Evolutionary conservation across 192 early-diverging fungal species (phyloP), one percentile per base, ranked within the genome.

Genomic region (Backusella parvicylindrica): DNA sequence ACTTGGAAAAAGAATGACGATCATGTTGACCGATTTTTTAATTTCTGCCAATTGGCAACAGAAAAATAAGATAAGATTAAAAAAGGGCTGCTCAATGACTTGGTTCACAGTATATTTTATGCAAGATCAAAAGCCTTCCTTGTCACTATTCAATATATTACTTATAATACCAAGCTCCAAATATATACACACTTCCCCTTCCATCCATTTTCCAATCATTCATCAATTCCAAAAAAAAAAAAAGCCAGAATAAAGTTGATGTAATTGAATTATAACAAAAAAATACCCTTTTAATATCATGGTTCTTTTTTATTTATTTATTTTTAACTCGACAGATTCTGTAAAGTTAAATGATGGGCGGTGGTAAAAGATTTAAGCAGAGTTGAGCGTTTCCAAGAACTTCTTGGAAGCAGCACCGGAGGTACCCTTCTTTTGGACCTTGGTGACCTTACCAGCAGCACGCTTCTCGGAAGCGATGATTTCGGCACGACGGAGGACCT

Each of bases 401-500:
- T 33, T 21, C 79, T 81, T 81, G 16, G 68, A 64, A 60, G 78
- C 78, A 79, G 49, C 40, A 43, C 68, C 70, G 68, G 47, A 70
- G 41, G 68, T 32, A 53, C 78, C 64, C 74, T 75, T 68, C 47
- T 79, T 79, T 21, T 76, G 67, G 47, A 68, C 49, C 89, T 93
- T 89, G 78, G 70, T 49, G 75, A 81, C 79, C 86, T 92, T 91
- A 67, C 82, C 79, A 69, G 89, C 79, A 70, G 83, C 83, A 68
- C 74, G 79, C 73, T 80, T 79, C 84, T 90, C 88, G 78, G 83
- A 82, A 77, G 83, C 83, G 56, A 91, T 72, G 69, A 91, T 83
- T 86, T 92, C 94, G 72, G 90, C 89, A 80, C 93, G 91, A 60
- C 95, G 92, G 71, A 96, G 84, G 69, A 93, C 93, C 85, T 93